These are phyloP conservation scores for Talaromyces verruculosus DNA, from an alignment of 2,329 filamentous ascomycete genomes.

Conservation along the genomic window DNA sequence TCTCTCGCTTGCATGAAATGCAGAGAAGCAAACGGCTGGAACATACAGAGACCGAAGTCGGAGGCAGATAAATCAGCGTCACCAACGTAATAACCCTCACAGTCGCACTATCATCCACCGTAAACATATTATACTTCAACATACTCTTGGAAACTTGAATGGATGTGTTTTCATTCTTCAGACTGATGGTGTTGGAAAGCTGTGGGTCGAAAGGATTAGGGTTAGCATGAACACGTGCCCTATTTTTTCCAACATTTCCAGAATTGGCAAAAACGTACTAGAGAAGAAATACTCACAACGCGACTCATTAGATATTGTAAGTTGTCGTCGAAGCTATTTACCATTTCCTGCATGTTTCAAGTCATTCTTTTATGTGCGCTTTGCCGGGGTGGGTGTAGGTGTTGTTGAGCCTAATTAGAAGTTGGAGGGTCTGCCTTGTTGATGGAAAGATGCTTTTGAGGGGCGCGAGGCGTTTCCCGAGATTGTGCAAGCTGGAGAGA, in stretches of 20 bases:
- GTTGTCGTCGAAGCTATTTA: neutral
- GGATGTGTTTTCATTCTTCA: slow-evolving; percentile 20
- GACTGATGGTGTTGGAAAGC: slow-evolving; percentile 3
- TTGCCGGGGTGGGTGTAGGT: neutral
- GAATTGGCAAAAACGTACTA: neutral
- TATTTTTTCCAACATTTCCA: neutral
- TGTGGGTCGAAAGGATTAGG: neutral
- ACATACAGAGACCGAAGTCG: slow-evolving; percentile 42
- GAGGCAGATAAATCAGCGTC: slow-evolving; percentile 36
- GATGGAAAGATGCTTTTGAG: neutral
- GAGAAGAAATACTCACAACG: neutral
- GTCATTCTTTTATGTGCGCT: neutral
- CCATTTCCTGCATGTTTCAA: neutral
- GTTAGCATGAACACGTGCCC: neutral
- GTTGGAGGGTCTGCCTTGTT: neutral
- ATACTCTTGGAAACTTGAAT: slow-evolving; percentile 6
- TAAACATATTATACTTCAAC: neutral
- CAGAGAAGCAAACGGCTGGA: neutral
- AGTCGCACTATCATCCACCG: slow-evolving; percentile 30
- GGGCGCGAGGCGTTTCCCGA: neutral
- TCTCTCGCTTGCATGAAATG: neutral
- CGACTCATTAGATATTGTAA: neutral
- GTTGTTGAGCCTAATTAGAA: neutral
- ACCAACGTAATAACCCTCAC: slow-evolving; percentile 33
- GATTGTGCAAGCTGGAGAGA: neutral